Base-by-base conservation (phyloP, 2,329 filamentous ascomycete genomes). In the Sclerotinia trifoliorum region DNA sequence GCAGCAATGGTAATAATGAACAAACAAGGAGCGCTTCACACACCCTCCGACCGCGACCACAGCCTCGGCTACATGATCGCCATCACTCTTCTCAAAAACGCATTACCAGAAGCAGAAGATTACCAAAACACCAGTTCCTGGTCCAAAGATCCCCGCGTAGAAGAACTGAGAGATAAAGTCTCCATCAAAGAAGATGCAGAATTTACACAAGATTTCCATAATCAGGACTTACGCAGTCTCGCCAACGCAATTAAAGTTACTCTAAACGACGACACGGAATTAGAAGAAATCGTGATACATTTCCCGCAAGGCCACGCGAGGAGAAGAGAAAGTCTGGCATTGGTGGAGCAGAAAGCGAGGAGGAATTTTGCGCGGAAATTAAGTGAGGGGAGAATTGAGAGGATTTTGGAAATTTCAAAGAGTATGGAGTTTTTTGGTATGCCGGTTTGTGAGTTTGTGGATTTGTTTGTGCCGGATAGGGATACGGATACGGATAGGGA, bases 1-100 rank as follows among this genome's bases (percentile, higher is more conserved):
- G 75, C 77, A 15, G 77, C 77, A 0, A 71, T 71, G 51, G 46
- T 74, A 24, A 79, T 80, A 29, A 78, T 80, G 48, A 77, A 78
- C 57, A 80, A 67, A 35, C 56, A 56, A 1, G 76, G 74, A 0
- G 56, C 48, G n/a, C 61, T 79, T 49, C 48, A 65, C 2, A 78
- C 77, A 68, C 65, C 73, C 19, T 77, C 78, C 8, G 78, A 80
- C 67, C 73, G 78, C 13, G 78, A 79, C 69, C 78, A 80, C 56
- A 79, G 76, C 60, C 70, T 80, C 57, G 74, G 78, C 61, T 80
- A 76, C 65, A 73, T 78, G 39, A 70, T 79, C 24, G 75, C 78
- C 5, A 55, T 80, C 24, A 70, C 72, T 2, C 70, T 80, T 8
- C 63, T 79, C 26, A 80, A 80, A 65, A 76, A 75, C 0, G 35